phyloP scores from a whole-genome alignment of 164 flowering plant species.

The Santalum album region DNA sequence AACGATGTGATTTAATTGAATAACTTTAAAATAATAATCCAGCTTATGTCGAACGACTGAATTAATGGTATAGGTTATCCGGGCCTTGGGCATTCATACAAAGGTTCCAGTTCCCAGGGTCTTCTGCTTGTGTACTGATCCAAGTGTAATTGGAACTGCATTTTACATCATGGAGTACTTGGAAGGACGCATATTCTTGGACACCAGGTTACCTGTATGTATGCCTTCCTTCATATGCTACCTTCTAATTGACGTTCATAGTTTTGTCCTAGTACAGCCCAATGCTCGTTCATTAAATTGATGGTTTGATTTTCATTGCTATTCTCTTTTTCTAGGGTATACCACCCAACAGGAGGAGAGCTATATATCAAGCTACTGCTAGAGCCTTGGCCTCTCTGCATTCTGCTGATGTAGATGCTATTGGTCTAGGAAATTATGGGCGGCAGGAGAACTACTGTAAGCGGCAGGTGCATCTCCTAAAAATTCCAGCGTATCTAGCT shows the following conservation, averaged over 20 bases:
- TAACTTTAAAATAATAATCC: no score
- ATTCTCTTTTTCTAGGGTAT: constrained; percentile 46
- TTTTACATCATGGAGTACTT: constrained; percentile 95
- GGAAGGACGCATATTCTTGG: constrained; percentile 79
- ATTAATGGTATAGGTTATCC: constrained; percentile 52
- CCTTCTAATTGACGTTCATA: neutral
- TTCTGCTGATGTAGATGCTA: constrained; percentile 59
- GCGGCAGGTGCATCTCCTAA: constrained; percentile 55
- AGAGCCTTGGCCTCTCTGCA: constrained; percentile 68
- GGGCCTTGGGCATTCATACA: constrained; percentile 62
- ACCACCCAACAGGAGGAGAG: constrained; percentile 47
- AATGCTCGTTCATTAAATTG: neutral
- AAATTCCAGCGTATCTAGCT: neutral
- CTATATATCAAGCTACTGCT: constrained; percentile 60
- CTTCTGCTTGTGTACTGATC: constrained; percentile 78
- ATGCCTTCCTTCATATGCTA: neutral
- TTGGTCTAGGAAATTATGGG: constrained; percentile 74
- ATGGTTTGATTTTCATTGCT: neutral
- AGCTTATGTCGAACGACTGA: no score
- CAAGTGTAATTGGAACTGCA: constrained; percentile 72
- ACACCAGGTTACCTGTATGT: constrained; percentile 72
- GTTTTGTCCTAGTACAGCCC: neutral
- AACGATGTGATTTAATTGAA: no score
- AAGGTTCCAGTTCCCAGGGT: constrained; percentile 83
- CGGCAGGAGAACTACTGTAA: constrained; percentile 66